Percentiles rank a stretch among this genome's conserved stretches.
Conservation (phyloP, 208 protist species). For the Spongospora subterranea region DNA sequence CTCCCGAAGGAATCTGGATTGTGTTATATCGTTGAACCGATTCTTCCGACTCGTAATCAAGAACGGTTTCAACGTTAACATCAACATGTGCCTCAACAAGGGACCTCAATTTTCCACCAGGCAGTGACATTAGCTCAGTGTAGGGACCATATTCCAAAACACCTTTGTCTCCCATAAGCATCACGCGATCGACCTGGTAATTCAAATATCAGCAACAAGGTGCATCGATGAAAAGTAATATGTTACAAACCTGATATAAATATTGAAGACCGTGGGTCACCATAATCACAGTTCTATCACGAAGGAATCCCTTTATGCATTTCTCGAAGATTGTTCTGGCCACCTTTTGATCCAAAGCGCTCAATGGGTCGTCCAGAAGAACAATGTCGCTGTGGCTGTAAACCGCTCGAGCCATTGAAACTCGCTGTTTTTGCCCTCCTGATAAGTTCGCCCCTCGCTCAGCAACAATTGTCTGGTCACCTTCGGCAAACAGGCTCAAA, state of each 20-base stretch:
- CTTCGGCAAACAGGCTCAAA: conserved; percentile 62
- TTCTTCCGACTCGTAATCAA: not conserved
- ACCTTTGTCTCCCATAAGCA: not conserved
- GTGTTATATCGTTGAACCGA: not conserved
- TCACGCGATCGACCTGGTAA: not conserved
- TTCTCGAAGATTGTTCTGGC: conserved; percentile 52
- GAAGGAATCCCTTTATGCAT: conserved; percentile 60
- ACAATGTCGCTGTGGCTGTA: conserved; percentile 61
- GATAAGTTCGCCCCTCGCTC: conserved; percentile 76
- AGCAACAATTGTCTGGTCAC: conserved; percentile 69
- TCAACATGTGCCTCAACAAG: not conserved
- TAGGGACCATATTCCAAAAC: conserved; percentile 12
- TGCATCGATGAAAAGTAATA: not conserved
- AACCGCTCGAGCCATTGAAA: conserved; percentile 71
- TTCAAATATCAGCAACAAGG: not conserved
- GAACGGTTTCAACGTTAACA: not conserved
- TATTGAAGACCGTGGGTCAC: conserved; percentile 63
- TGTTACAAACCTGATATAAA: not conserved
- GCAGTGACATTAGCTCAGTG: conserved; percentile 40
- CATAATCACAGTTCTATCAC: conserved; percentile 40
- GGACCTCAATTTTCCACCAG: not conserved
- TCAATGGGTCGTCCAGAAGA: conserved; percentile 68
- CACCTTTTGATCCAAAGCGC: conserved; percentile 65
- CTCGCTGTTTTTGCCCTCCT: conserved; percentile 81
- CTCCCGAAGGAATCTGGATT: conserved; percentile 33